A percentile compares a stretch with the other conserved stretches of the same genome.
phyloP scores from a whole-genome alignment of 495 filamentous ascomycete species.

The Trichoderma orchidacearum region DNA sequence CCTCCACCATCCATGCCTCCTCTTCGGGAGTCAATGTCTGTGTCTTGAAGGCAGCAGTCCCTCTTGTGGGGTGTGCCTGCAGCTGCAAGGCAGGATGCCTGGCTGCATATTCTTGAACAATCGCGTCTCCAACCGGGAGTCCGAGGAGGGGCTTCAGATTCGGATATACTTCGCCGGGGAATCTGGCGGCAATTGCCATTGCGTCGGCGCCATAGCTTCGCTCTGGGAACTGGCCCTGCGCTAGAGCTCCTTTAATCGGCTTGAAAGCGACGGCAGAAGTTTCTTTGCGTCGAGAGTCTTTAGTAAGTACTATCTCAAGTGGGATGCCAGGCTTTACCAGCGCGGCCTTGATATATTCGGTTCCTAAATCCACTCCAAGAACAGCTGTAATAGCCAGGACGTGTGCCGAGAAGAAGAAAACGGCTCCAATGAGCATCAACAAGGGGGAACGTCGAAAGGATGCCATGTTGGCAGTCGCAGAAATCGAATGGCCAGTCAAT shows the following conservation, averaged over 20 bases:
- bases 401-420: constrained; percentile 34
- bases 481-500: not conserved
- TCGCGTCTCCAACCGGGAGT: constrained; percentile 44
- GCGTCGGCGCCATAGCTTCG: constrained; percentile 87
- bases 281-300: constrained; percentile 96
- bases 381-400: constrained; percentile 53
- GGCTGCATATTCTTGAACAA: constrained; percentile 50
- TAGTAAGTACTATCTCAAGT: constrained; percentile 96
- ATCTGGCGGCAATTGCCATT: constrained; percentile 70
- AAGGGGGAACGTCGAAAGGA: constrained; percentile 17
- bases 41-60: constrained; percentile 66
- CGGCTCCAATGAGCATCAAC: constrained; percentile 26
- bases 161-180: constrained; percentile 83
- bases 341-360: constrained; percentile 92
- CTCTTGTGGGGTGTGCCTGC: constrained; percentile 41
- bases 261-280: constrained; percentile 88
- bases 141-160: constrained; percentile 85
- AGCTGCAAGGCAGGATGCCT: constrained; percentile 60
- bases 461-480: not conserved
- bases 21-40: constrained; percentile 50
- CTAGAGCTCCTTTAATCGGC: constrained; percentile 45
- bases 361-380: constrained; percentile 86
- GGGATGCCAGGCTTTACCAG: constrained; percentile 97
- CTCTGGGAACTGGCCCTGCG: constrained; percentile 61
- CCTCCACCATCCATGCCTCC: constrained; percentile 74